Conservation (phyloP, 306 rosid genomes). For the Cajanus cajan region DNA sequence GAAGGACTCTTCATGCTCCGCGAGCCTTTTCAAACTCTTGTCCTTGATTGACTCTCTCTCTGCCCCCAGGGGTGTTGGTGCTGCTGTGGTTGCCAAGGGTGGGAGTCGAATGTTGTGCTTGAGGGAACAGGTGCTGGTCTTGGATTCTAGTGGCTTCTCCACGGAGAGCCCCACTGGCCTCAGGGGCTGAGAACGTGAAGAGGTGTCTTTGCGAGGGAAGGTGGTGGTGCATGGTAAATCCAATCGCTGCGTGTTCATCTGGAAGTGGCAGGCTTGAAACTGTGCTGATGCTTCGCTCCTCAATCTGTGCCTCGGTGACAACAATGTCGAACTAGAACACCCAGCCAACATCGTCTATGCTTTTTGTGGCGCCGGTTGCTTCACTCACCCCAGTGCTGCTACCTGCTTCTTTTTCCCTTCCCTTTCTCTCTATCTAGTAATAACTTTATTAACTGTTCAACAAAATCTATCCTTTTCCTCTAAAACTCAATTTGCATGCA, state of each 20-base stretch:
- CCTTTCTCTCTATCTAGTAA: slow-evolving; percentile 38
- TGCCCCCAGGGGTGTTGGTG: slow-evolving; percentile 45
- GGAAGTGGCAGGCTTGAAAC: slow-evolving; percentile 93
- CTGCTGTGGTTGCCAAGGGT: slow-evolving; percentile 51
- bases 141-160: slow-evolving; percentile 60
- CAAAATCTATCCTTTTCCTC: background rate
- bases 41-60: slow-evolving; percentile 29
- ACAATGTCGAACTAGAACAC: slow-evolving; percentile 97
- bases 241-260: slow-evolving; percentile 94
- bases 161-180: slow-evolving; percentile 69
- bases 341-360: slow-evolving; percentile 98
- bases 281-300: slow-evolving; percentile 85
- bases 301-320: slow-evolving; percentile 98
- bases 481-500: slow-evolving; percentile 30
- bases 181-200: slow-evolving; percentile 60
- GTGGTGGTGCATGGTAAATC: slow-evolving; percentile 69
- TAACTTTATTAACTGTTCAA: slow-evolving; percentile 19
- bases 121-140: slow-evolving; percentile 55
- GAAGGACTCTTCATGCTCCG: slow-evolving; percentile 57
- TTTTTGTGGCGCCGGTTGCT: slow-evolving; percentile 16
- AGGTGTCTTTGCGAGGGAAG: slow-evolving; percentile 68
- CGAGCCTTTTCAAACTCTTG: slow-evolving; percentile 75
- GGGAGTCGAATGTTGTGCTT: slow-evolving; percentile 87
- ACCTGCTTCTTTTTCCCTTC: slow-evolving; percentile 28
- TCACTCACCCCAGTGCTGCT: slow-evolving; percentile 55